phyloP scores from a whole-genome alignment of 495 filamentous ascomycete species.

The Penicillium lagena region DNA sequence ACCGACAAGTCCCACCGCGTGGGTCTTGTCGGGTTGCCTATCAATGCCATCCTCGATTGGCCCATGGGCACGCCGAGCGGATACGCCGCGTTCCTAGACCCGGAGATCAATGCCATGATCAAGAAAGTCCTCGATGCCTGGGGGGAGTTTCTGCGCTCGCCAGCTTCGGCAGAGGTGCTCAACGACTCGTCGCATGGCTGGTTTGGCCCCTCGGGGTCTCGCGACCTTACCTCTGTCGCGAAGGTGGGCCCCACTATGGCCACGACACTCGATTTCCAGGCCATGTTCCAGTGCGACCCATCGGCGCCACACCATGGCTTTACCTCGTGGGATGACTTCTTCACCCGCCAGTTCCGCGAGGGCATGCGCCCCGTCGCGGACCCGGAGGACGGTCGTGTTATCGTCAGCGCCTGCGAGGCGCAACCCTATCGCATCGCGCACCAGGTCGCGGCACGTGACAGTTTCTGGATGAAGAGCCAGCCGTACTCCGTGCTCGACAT shows the following conservation, averaged over 20 bases:
- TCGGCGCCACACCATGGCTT: constrained; percentile 42
- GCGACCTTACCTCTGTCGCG: constrained; percentile 27
- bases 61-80: constrained; percentile 66
- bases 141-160: constrained; percentile 53
- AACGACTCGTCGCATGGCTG: constrained; percentile 45
- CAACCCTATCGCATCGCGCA: constrained; percentile 26
- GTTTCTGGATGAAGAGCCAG: constrained; percentile 66
- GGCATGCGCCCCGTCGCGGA: constrained; percentile 51
- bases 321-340: constrained; percentile 72
- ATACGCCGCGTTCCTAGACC: constrained; percentile 57
- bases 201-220: constrained; percentile 45
- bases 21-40: constrained; percentile 61
- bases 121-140: constrained; percentile 64
- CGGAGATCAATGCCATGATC: constrained; percentile 60
- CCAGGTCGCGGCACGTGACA: constrained; percentile 20
- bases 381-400: constrained; percentile 38
- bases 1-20: constrained; percentile 42
- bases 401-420: constrained; percentile 63
- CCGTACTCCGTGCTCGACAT: constrained; percentile 60
- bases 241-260: constrained; percentile 43
- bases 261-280: constrained; percentile 44
- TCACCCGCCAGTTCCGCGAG: constrained; percentile 53
- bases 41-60: constrained; percentile 66
- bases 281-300: constrained; percentile 33
- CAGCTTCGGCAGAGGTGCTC: constrained; percentile 53